Conservation (phyloP, 73 alveolate species). For the Paramecium caudatum region DNA sequence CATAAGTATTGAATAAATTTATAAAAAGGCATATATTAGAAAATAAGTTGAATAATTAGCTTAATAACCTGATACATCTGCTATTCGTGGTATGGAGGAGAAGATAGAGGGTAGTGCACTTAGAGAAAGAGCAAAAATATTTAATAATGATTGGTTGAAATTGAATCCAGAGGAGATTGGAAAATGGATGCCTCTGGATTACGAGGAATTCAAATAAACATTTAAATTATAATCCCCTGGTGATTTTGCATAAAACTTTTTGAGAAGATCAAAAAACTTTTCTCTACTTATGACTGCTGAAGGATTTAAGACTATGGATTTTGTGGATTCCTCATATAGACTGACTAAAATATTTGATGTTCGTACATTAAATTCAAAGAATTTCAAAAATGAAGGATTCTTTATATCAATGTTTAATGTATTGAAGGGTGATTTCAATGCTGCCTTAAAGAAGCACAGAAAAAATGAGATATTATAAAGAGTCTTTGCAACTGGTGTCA, state of each 20-base stretch:
- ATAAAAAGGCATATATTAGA: constrained; percentile 22
- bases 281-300: constrained; percentile 27
- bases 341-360: background rate
- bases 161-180: background rate
- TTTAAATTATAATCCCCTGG: constrained; percentile 54
- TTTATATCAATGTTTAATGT: constrained; percentile 42
- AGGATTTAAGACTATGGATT: constrained; percentile 51
- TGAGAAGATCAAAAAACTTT: constrained; percentile 18
- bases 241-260: constrained; percentile 4
- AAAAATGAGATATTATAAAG: constrained; percentile 41
- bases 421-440: constrained; percentile 57
- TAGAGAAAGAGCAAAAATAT: constrained; percentile 51
- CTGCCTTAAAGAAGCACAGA: constrained; percentile 15
- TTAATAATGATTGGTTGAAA: background rate
- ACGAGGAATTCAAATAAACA: constrained; percentile 15
- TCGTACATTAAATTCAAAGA: background rate
- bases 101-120: background rate
- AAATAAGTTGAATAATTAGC: constrained; percentile 60
- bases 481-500: constrained; percentile 46
- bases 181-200: background rate
- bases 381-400: background rate
- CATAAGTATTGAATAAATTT: background rate
- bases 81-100: constrained; percentile 7
- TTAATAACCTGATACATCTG: background rate
- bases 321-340: background rate